A percentile compares a stretch with the other conserved stretches of the same genome.
Conservation (phyloP, 2,329 filamentous ascomycete species). For the Fusarium mangiferae region DNA sequence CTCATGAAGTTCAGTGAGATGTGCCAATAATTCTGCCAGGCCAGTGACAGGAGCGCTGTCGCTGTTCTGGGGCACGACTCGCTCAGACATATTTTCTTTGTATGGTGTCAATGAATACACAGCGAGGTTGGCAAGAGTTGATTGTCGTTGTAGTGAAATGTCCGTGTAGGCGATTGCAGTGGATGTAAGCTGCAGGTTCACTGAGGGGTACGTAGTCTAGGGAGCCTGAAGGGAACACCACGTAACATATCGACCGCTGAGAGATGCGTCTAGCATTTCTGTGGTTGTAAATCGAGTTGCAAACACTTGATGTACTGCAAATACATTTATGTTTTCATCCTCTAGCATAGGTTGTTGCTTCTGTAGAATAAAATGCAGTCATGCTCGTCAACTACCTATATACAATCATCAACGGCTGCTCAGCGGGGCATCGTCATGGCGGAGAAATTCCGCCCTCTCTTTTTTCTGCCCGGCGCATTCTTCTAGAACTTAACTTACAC, state of each 20-base stretch:
- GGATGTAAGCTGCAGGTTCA: conserved; percentile 20
- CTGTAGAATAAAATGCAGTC: not conserved
- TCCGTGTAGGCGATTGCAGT: not conserved
- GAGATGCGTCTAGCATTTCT: not conserved
- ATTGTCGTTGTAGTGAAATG: not conserved
- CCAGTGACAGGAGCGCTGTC: conserved; percentile 55
- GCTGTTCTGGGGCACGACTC: conserved; percentile 51
- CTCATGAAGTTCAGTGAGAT: conserved; percentile 60
- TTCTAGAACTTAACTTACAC: conserved; percentile 17
- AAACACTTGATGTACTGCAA: not conserved
- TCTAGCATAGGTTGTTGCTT: not conserved
- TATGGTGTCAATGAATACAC: not conserved
- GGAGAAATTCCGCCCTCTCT: conserved; percentile 34
- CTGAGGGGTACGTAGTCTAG: conserved; percentile 12
- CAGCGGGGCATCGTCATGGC: conserved; percentile 30
- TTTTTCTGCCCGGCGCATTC: conserved; percentile 20
- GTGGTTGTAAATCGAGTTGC: not conserved
- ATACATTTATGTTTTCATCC: too few relatives aligned
- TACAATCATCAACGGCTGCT: not conserved
- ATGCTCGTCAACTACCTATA: not conserved
- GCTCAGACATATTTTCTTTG: conserved; percentile 41
- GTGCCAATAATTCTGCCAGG: conserved; percentile 63
- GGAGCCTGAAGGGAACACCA: conserved; percentile 13
- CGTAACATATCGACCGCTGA: not conserved
- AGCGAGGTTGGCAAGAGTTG: not conserved